A percentile compares a stretch with the other conserved stretches of the same genome.
Conservation (phyloP, 306 rosid genomes). For the Prunus fruticosa region DNA sequence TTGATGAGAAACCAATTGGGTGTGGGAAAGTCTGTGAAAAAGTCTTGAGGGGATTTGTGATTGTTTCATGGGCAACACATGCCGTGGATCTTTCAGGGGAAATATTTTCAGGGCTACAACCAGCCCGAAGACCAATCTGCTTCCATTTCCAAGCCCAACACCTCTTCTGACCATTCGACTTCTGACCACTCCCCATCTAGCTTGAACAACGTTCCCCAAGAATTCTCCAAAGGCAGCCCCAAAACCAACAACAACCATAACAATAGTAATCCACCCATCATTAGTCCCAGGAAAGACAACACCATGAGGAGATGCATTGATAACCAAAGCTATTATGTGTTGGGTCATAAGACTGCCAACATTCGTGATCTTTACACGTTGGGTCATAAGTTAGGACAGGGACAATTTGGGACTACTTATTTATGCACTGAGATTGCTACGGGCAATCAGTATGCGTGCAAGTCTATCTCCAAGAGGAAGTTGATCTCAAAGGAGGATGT, state of each 20-base stretch:
- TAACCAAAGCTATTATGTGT: conserved; percentile 72
- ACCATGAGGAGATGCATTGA: conserved; percentile 67
- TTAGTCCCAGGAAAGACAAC: conserved; percentile 42
- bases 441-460: conserved; percentile 70
- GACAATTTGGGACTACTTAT: conserved; percentile 90
- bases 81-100: conserved; percentile 92
- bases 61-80: conserved; percentile 97
- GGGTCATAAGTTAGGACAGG: conserved; percentile 88
- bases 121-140: conserved; percentile 56
- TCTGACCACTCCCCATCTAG: conserved; percentile 46
- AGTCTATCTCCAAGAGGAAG: conserved; percentile 91
- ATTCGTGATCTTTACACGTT: conserved; percentile 80
- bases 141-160: conserved; percentile 44
- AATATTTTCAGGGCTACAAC: conserved; percentile 55
- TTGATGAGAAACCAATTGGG: conserved; percentile 47
- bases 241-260: conserved; percentile 13
- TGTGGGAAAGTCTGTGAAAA: conserved; percentile 37
- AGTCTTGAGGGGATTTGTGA: conserved; percentile 26
- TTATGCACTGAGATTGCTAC: conserved; percentile 64
- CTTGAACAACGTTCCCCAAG: conserved; percentile 38
- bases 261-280: conserved; percentile 20
- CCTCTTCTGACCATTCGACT: conserved; percentile 48
- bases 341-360: conserved; percentile 84
- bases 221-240: conserved; percentile 33
- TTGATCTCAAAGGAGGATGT: conserved; percentile 86